Evolutionary conservation across 306 rosid genomes (phyloP).

Genomic region (Fragaria ananassa): DNA sequence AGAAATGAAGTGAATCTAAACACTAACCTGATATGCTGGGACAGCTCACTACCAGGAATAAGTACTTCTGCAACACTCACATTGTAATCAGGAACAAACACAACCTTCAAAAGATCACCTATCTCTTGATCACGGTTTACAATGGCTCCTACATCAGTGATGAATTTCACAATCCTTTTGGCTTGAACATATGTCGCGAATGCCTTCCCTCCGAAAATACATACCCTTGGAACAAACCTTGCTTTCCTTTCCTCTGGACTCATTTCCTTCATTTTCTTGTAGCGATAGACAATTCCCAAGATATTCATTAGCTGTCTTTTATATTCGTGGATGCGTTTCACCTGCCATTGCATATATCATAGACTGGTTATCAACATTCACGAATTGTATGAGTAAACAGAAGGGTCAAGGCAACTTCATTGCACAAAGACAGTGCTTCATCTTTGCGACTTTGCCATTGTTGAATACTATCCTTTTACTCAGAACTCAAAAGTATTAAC

Average conservation of each 20-base stretch:
- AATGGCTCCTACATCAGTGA: conserved; percentile 88
- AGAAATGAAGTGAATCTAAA: neutral
- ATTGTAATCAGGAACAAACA: conserved; percentile 94
- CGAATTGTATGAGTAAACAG: neutral
- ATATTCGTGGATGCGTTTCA: conserved; percentile 97
- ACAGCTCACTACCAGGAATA: conserved; percentile 93
- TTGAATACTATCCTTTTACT: neutral
- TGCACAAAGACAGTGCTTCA: neutral
- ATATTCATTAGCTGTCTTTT: conserved; percentile 83
- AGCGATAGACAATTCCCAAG: conserved; percentile 87
- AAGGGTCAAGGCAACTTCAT: neutral
- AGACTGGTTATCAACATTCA: neutral
- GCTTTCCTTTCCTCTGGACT: conserved; percentile 58
- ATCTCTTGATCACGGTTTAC: conserved; percentile 85
- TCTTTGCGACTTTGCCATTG: neutral
- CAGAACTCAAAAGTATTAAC: neutral
- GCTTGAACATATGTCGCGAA: conserved; percentile 91
- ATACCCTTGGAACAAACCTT: conserved; percentile 85
- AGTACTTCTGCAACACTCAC: conserved; percentile 93
- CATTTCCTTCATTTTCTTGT: conserved; percentile 98
- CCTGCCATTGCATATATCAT: conserved; percentile 36
- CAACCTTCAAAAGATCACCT: conserved; percentile 93
- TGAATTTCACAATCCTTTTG: conserved; percentile 95
- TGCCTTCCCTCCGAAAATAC: conserved; percentile 96
- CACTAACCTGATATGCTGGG: conserved; percentile 87